These are phyloP conservation scores for Apophysomyces variabilis DNA, from an alignment of 371 early-diverging fungal species.

Conservation along the genomic window DNA sequence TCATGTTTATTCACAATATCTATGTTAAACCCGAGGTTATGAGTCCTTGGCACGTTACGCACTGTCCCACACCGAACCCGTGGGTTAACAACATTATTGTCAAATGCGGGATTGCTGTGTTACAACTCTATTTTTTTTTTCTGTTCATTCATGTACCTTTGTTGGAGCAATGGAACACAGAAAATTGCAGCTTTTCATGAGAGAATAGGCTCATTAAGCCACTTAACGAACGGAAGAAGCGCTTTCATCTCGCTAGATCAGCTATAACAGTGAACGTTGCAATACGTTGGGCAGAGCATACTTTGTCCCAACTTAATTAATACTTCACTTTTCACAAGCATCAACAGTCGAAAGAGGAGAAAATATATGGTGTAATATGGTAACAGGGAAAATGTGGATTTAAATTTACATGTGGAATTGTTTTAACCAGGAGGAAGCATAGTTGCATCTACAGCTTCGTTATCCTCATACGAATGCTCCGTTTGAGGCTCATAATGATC, in stretches of 20 bases:
- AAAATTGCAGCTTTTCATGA: not conserved
- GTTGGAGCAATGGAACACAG: constrained; percentile 9
- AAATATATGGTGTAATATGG: no score
- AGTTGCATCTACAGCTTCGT: constrained; percentile 78
- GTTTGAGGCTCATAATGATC: constrained; percentile 67
- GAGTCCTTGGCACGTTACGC: not conserved
- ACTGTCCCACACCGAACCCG: not conserved
- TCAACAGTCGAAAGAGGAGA: no score
- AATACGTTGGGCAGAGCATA: not conserved
- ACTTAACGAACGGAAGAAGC: not conserved
- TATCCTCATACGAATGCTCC: constrained; percentile 49
- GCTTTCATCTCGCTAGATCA: not conserved
- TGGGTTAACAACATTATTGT: not conserved
- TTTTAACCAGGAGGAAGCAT: constrained; percentile 90
- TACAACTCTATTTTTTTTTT: not conserved
- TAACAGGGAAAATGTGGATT: not conserved
- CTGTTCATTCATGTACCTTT: not conserved
- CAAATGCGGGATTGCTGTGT: not conserved
- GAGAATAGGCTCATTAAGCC: not conserved
- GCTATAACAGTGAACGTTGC: not conserved
- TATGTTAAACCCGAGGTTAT: not conserved
- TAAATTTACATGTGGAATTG: not conserved
- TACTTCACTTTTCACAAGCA: not conserved
- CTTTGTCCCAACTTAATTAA: no score
- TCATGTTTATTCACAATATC: not conserved